phyloP scores from a whole-genome alignment of 805 yeast species.

The Diddensiella santjacobensis region DNA sequence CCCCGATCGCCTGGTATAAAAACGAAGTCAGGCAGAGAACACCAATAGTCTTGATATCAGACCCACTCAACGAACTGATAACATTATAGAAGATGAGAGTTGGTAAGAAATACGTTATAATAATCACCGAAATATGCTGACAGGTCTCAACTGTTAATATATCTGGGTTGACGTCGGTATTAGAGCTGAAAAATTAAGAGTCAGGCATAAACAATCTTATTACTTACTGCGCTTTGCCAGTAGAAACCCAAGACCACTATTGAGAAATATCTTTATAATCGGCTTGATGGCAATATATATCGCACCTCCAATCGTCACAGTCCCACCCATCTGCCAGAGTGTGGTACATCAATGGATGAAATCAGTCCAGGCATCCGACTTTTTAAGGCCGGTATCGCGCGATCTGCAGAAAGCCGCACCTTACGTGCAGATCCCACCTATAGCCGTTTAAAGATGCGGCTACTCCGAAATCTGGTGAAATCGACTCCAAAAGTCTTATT shows the following conservation, averaged over 20 bases:
- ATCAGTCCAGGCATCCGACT: no score
- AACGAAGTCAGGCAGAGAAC: constrained; percentile 50
- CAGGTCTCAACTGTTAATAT: constrained; percentile 64
- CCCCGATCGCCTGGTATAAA: constrained; percentile 46
- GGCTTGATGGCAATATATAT: constrained; percentile 82
- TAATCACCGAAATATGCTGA: constrained; percentile 63
- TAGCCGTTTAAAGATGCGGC: background rate
- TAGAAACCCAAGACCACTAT: constrained; percentile 61
- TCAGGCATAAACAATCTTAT: no score
- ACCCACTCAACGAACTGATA: constrained; percentile 59
- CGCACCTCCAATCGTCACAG: constrained; percentile 47
- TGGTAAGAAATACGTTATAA: constrained; percentile 68
- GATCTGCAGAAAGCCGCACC: background rate
- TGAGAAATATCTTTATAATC: constrained; percentile 74
- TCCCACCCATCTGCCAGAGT: background rate
- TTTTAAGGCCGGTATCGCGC: constrained; percentile 1
- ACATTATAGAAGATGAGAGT: constrained; percentile 72
- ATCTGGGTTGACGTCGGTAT: constrained; percentile 27
- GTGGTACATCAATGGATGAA: no score
- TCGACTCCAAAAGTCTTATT: no score
- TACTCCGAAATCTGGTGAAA: no score
- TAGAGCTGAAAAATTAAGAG: background rate
- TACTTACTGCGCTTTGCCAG: constrained; percentile 49
- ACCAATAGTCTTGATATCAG: constrained; percentile 69
- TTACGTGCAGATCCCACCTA: background rate